Percentiles rank a stretch among this genome's conserved stretches.
phyloP scores from a whole-genome alignment of 306 rosid genomes.

The Gastrolobium villosum region DNA sequence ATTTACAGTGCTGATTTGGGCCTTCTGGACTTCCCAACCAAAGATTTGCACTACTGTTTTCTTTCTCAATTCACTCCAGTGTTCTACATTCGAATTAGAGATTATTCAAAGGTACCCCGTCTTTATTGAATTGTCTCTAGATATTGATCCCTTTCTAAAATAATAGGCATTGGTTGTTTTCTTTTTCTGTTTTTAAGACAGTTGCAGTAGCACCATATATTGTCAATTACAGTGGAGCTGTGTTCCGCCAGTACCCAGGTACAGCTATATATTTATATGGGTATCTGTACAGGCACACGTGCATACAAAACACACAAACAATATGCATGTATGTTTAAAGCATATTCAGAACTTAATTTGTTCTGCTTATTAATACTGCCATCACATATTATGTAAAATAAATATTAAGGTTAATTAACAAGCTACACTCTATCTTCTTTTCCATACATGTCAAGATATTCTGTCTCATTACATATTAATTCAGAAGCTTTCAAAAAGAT shows the following conservation, averaged over 20 bases:
- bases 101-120: conserved; percentile 83
- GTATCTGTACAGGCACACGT: not conserved
- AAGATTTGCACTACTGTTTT: conserved; percentile 93
- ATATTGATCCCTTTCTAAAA: conserved; percentile 34
- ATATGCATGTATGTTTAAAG: not conserved
- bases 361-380: not conserved
- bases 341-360: not conserved
- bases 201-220: conserved; percentile 91
- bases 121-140: not conserved
- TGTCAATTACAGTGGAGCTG: conserved; percentile 92
- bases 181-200: conserved; percentile 64
- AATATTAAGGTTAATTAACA: conserved; percentile 29
- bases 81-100: conserved; percentile 90
- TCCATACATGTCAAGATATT: too few relatives aligned
- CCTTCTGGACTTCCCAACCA: conserved; percentile 86
- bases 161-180: conserved; percentile 43
- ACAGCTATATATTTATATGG: conserved; percentile 43
- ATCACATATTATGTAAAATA: not conserved
- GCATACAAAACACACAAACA: not conserved
- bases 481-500: too few relatives aligned
- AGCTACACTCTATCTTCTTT: too few relatives aligned
- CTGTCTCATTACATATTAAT: too few relatives aligned
- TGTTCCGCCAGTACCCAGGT: conserved; percentile 98
- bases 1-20: conserved; percentile 98
- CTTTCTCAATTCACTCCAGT: conserved; percentile 94